Percentiles rank a stretch among this genome's conserved stretches.
Evolutionary conservation across 768 basidiomycete genomes (phyloP).

Genomic region (Boletus patriciae): DNA sequence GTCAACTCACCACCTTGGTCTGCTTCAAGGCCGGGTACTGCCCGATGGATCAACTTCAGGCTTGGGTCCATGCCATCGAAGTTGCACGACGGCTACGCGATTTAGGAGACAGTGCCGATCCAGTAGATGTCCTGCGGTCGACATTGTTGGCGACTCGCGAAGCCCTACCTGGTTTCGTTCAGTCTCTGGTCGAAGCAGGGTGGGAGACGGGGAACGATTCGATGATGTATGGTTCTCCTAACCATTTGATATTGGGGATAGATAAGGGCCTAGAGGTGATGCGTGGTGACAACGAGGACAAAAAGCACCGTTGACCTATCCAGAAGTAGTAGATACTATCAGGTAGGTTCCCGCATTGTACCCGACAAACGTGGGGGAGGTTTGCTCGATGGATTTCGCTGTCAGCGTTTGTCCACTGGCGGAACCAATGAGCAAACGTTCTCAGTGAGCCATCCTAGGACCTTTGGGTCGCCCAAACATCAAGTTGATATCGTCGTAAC

Average conservation of each 20-base stretch:
- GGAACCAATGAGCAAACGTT: background rate
- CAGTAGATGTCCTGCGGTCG: slow-evolving; percentile 8
- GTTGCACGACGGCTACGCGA: slow-evolving; percentile 8
- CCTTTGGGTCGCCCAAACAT: background rate
- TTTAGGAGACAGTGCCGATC: background rate
- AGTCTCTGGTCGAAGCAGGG: slow-evolving; percentile 26
- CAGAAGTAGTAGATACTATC: background rate
- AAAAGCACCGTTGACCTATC: slow-evolving; percentile 19
- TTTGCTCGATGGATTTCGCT: too few species aligned
- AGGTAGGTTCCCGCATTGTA: background rate
- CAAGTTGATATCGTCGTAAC: background rate
- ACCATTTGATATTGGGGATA: slow-evolving; percentile 21
- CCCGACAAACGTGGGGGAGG: background rate
- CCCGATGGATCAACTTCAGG: slow-evolving; percentile 51
- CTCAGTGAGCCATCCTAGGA: background rate
- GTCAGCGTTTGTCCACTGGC: too few species aligned
- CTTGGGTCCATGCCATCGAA: slow-evolving; percentile 44
- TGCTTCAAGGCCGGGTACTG: slow-evolving; percentile 52
- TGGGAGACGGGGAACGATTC: slow-evolving; percentile 41
- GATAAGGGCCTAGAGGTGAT: background rate
- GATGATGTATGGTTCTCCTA: slow-evolving; percentile 32
- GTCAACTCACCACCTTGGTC: slow-evolving; percentile 36
- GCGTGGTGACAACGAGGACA: slow-evolving; percentile 8
- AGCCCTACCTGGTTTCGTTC: slow-evolving; percentile 20
- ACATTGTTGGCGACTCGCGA: slow-evolving; percentile 13